Evolutionary conservation across 345 rosid species (phyloP).

Genomic region (Corchorus capsularis): DNA sequence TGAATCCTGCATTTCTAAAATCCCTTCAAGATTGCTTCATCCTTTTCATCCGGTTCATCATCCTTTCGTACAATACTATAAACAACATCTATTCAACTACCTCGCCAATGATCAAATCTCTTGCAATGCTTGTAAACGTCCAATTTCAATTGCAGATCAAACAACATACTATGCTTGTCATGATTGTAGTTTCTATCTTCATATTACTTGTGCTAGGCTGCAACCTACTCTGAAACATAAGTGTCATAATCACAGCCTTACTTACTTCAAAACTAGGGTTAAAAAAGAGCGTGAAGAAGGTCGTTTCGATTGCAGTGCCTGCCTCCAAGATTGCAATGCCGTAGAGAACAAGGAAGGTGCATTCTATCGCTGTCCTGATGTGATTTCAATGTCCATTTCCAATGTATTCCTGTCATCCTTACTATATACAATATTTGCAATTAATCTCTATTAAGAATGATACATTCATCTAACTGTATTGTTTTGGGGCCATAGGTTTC

Average conservation of each 20-base stretch:
- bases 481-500: background rate
- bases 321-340: background rate
- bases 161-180: background rate
- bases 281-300: background rate
- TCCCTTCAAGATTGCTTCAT: background rate
- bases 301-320: background rate
- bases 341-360: background rate
- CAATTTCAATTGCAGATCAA: background rate
- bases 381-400: constrained; percentile 1
- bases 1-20: background rate
- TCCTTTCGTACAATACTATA: background rate
- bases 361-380: constrained; percentile 7
- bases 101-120: background rate
- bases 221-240: background rate
- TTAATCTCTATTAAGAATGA: too few species aligned
- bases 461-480: too few species aligned
- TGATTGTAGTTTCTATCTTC: background rate
- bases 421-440: too few species aligned
- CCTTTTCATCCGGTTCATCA: background rate
- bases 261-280: background rate
- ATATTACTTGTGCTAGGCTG: background rate
- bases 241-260: background rate
- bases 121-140: background rate
- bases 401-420: background rate
- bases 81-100: too few species aligned